These are phyloP conservation scores for Neonectria sp. DNA, from an alignment of 2,329 filamentous ascomycete genomes.

Conservation along the genomic window DNA sequence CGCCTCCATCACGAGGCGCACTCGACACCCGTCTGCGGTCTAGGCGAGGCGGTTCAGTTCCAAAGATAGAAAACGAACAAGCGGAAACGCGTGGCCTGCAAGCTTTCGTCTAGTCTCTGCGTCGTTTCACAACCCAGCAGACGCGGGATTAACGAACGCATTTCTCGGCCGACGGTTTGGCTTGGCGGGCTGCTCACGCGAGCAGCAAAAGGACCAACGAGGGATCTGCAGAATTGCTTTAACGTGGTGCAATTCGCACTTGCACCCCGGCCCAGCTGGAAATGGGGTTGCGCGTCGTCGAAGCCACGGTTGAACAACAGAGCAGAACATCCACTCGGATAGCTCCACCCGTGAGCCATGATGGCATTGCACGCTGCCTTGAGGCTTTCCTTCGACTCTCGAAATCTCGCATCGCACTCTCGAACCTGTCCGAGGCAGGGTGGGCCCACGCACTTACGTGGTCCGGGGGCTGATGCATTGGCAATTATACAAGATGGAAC, in stretches of 20 bases:
- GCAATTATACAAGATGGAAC: background rate
- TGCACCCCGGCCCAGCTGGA: constrained; percentile 8
- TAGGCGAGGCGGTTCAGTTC: constrained; percentile 8
- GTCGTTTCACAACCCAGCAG: background rate
- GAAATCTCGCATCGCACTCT: background rate
- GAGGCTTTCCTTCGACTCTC: background rate
- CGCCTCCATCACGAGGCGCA: constrained; percentile 15
- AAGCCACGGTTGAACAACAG: constrained; percentile 17
- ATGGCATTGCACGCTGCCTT: background rate
- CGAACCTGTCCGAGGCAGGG: background rate
- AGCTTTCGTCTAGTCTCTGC: background rate
- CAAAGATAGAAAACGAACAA: constrained; percentile 20
- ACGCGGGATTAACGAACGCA: constrained; percentile 11
- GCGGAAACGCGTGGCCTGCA: constrained; percentile 21
- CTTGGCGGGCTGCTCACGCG: constrained; percentile 12
- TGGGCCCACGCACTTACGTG: constrained; percentile 7
- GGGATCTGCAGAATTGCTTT: constrained; percentile 1
- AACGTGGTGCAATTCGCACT: too few relatives aligned
- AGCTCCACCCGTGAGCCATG: background rate
- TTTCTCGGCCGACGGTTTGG: background rate
- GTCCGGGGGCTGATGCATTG: constrained; percentile 11
- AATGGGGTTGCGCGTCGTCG: constrained; percentile 16
- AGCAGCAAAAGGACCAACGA: background rate
- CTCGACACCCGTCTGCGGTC: background rate
- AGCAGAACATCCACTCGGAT: background rate